Conservation (phyloP, 345 rosid species). For the Arabidopsis arenosa region DNA sequence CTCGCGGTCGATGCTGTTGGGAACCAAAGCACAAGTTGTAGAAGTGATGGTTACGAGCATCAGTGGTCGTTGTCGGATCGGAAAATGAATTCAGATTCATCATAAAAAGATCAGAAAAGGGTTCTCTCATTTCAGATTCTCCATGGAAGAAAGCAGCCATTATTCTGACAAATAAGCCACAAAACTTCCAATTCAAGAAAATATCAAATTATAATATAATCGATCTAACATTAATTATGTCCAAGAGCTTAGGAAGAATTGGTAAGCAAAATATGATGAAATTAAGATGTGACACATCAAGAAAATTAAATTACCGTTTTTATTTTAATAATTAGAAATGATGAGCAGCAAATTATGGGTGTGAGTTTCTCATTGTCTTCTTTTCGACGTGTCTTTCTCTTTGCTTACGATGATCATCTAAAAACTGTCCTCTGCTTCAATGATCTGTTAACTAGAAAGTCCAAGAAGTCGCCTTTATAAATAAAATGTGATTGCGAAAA, state of each 20-base stretch:
- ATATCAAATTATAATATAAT: constrained; percentile 2
- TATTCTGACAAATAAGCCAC: constrained; percentile 1
- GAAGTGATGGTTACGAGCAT: constrained; percentile 25
- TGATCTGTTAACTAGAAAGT: constrained; percentile 40
- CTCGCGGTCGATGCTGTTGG: constrained; percentile 18
- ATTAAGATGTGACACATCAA: constrained; percentile 5
- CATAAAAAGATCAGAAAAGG: constrained; percentile 29
- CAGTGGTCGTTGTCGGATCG: constrained; percentile 8
- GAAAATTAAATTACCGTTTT: constrained; percentile 7
- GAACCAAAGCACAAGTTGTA: constrained; percentile 28
- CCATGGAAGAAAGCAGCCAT: constrained; percentile 38
- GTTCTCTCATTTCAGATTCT: constrained; percentile 39
- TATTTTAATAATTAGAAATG: constrained; percentile 9
- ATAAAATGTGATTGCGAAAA: constrained; percentile 6
- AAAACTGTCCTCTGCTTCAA: constrained; percentile 19
- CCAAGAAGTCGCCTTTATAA: constrained; percentile 29
- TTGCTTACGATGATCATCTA: constrained; percentile 1
- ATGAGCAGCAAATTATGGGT: constrained; percentile 31
- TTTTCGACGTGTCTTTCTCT: constrained; percentile 2
- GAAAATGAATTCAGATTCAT: constrained; percentile 26
- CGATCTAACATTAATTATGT: constrained; percentile 3
- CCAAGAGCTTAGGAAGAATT: constrained; percentile 10
- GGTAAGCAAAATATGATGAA: constrained; percentile 6
- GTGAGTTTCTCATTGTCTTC: constrained; percentile 24
- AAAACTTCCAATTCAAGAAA: constrained; percentile 14